Base-by-base conservation (phyloP, 306 rosid species). In the Fragaria nilgerrensis region DNA sequence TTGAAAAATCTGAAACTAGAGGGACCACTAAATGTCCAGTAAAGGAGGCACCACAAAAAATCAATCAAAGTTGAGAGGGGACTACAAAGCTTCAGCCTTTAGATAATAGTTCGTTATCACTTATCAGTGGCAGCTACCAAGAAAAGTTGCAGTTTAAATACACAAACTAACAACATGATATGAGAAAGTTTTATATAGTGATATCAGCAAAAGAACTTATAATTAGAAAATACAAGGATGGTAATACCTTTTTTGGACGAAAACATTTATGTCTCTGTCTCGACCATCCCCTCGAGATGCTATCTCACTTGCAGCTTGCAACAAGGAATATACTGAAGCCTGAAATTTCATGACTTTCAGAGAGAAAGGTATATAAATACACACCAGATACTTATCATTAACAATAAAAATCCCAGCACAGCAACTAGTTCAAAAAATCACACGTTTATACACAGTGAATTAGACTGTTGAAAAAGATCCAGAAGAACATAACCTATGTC, bases 291-390 rank as follows among this genome's bases (percentile, higher is more conserved):
- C 88, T 78, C 74, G 86, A 65, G 92, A 85, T 78, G 97, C 91
- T 83, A 96, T 84, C 82, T 96, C 97, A 50, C 83, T 89, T 52
- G 89, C 97, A 82, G 98, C 99, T 75, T 92, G 96, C 91, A 96
- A 72, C 74, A 96, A 89, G 62, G 96, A 90, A 86, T 86, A 89
- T 75, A 89, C 92, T 70, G 98, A 89, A 78, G 94, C 98, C 99
- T 92, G 96, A 80, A 88, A 78, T 82, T 66, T 77, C 72, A 78
- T 63, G 41, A 71, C 73, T 64, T 72, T 69, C 72, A 52, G 73
- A 72, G 55, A 43, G 32, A 39, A 25, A 3, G 37, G n/a, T 23
- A 56, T 49, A 76, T 36, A 48, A 5, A 52, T 20, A 73, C 10
- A 23, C 41, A 49, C 3, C 2, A 32, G 9, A 16, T 19, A 47